Evolutionary conservation across 352 stramenopile genomes (phyloP).

Genomic region (Globisporangium orthogonon): DNA sequence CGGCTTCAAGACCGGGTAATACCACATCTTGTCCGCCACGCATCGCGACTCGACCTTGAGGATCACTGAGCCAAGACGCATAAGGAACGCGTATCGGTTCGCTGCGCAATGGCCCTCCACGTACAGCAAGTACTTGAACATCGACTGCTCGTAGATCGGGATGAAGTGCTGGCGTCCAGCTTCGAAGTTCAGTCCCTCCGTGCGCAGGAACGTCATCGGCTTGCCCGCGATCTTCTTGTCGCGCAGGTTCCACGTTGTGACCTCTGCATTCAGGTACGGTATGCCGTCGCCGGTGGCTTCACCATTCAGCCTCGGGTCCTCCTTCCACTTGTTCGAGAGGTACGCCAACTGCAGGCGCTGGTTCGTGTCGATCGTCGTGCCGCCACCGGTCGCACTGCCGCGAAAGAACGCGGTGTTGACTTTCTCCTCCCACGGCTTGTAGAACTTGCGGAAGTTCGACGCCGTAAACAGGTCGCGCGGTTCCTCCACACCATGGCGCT

Average conservation of each 20-base stretch:
- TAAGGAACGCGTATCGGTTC: slow-evolving; percentile 98
- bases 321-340: slow-evolving; percentile 92
- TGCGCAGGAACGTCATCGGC: slow-evolving; percentile 93
- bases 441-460: slow-evolving; percentile 96
- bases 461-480: slow-evolving; percentile 95
- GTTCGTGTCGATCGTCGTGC: slow-evolving; percentile 95
- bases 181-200: slow-evolving; percentile 77
- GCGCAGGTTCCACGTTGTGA: slow-evolving; percentile 94
- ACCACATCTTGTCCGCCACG: slow-evolving; percentile 97
- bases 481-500: slow-evolving; percentile 68
- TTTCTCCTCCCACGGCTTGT: slow-evolving; percentile 94
- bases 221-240: slow-evolving; percentile 95
- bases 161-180: slow-evolving; percentile 95
- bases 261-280: slow-evolving; percentile 94
- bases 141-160: slow-evolving; percentile 97
- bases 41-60: slow-evolving; percentile 91
- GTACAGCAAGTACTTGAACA: slow-evolving; percentile 97
- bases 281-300: slow-evolving; percentile 38
- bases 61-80: slow-evolving; percentile 97
- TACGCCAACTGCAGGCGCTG: slow-evolving; percentile 92
- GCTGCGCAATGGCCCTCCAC: slow-evolving; percentile 96
- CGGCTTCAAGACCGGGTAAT: slow-evolving; percentile 94
- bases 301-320: slow-evolving; percentile 84
- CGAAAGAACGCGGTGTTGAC: slow-evolving; percentile 97
- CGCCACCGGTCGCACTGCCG: slow-evolving; percentile 93